Evolutionary conservation across 805 yeast species (phyloP).

Genomic region (Sugiyamaella smithiae): DNA sequence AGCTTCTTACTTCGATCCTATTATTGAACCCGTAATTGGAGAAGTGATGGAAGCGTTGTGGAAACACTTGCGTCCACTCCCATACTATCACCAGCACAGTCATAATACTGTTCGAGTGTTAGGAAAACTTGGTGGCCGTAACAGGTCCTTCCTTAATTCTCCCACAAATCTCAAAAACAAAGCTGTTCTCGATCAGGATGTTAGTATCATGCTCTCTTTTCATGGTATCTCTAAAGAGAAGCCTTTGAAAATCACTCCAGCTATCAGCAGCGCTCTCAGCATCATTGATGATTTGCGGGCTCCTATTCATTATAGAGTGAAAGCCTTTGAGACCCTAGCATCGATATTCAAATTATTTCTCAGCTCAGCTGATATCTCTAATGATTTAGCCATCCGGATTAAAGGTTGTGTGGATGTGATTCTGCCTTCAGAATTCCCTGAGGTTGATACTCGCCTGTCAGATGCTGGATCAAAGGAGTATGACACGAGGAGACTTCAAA

Average conservation of each 20-base stretch:
- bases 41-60: constrained; percentile 93
- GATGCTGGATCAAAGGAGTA: constrained; percentile 22
- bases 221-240: constrained; percentile 63
- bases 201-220: constrained; percentile 64
- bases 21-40: constrained; percentile 91
- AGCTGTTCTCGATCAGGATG: constrained; percentile 55
- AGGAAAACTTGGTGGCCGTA: constrained; percentile 96
- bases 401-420: constrained; percentile 27
- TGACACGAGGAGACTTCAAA: constrained; percentile 40
- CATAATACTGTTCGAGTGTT: constrained; percentile 90
- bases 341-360: constrained; percentile 67
- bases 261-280: constrained; percentile 71
- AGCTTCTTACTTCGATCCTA: constrained; percentile 95
- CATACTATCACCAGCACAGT: constrained; percentile 91
- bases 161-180: constrained; percentile 61
- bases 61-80: constrained; percentile 86
- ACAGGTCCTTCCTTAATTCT: constrained; percentile 77
- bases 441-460: constrained; percentile 31
- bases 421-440: constrained; percentile 41
- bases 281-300: constrained; percentile 62
- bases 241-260: constrained; percentile 79
- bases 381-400: constrained; percentile 26
- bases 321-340: constrained; percentile 72
- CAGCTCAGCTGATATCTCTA: constrained; percentile 51
- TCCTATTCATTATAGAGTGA: constrained; percentile 63